Conservation (phyloP, 2,329 filamentous ascomycete species). For the Fusarium domesticum region DNA sequence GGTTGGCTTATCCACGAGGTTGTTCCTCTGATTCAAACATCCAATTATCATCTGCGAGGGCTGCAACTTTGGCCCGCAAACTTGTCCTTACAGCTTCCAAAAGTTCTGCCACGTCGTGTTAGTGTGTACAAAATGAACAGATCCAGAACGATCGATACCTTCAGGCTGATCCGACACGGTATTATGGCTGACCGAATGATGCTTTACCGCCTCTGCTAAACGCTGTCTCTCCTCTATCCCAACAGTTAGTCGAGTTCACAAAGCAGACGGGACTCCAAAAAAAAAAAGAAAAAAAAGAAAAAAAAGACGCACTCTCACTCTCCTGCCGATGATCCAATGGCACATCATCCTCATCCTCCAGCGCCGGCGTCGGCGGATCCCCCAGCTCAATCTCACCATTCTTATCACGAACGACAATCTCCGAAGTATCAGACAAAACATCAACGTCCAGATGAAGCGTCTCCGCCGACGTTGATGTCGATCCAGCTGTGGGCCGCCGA, state of each 20-base stretch:
- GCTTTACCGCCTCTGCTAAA: constrained; percentile 59
- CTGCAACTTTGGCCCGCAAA: constrained; percentile 67
- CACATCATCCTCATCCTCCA: constrained; percentile 54
- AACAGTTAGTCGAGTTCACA: constrained; percentile 3
- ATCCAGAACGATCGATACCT: constrained; percentile 42
- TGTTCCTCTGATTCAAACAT: constrained; percentile 76
- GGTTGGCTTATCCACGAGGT: constrained; percentile 33
- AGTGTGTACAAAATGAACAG: constrained; percentile 26
- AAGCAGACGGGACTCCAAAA: background rate
- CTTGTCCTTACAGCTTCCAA: constrained; percentile 67
- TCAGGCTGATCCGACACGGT: constrained; percentile 60
- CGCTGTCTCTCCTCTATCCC: constrained; percentile 55
- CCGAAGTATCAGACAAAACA: constrained; percentile 43
- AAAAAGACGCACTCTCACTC: constrained; percentile 47
- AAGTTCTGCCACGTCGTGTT: constrained; percentile 52
- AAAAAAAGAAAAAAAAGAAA: background rate
- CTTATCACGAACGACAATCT: constrained; percentile 61
- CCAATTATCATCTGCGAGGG: constrained; percentile 81
- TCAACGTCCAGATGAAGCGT: constrained; percentile 49
- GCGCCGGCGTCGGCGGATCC: constrained; percentile 51
- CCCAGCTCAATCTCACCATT: constrained; percentile 62
- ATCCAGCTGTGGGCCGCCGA: constrained; percentile 50
- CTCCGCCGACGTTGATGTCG: constrained; percentile 40
- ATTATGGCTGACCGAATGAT: constrained; percentile 56
- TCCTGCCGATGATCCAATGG: constrained; percentile 57